phyloP scores from a whole-genome alignment of 1,284 basidiomycete species.

The Cryptococcus jaspeensis region DNA sequence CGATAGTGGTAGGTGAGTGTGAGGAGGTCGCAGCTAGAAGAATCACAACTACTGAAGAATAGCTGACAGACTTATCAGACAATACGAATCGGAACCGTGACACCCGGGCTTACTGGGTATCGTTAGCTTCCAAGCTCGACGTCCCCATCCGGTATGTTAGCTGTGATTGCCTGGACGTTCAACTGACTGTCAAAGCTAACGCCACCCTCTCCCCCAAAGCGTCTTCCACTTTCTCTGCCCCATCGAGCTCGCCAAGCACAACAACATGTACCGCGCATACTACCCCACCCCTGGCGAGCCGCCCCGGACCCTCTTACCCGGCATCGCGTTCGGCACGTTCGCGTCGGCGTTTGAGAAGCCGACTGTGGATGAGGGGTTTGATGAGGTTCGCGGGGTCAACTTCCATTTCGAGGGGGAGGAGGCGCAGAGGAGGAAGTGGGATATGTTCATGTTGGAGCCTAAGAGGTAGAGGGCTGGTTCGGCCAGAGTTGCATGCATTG shows the following conservation, averaged over 20 bases:
- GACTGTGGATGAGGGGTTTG: conserved; percentile 65
- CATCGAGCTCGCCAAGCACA: conserved; percentile 79
- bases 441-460: conserved; percentile 41
- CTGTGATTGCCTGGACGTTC: neutral
- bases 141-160: conserved; percentile 60
- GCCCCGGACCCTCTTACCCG: conserved; percentile 62
- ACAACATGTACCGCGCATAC: conserved; percentile 78
- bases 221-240: conserved; percentile 72
- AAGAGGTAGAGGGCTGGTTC: conserved; percentile 8
- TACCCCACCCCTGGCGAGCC: conserved; percentile 36
- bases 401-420: conserved; percentile 75
- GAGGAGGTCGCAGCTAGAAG: neutral
- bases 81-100: conserved; percentile 75
- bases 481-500: too few relatives aligned
- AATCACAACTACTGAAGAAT: neutral
- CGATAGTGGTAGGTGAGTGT: conserved; percentile 71
- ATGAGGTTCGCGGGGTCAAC: conserved; percentile 70
- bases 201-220: conserved; percentile 48
- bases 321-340: conserved; percentile 64
- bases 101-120: conserved; percentile 69
- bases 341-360: conserved; percentile 67
- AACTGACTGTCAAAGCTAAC: neutral
- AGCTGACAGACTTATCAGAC: conserved; percentile 57
- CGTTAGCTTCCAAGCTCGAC: conserved; percentile 60
- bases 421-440: conserved; percentile 69